These are phyloP conservation scores for Pseudonectria foliicola DNA, from an alignment of 2,329 filamentous ascomycete genomes.

Conservation along the genomic window DNA sequence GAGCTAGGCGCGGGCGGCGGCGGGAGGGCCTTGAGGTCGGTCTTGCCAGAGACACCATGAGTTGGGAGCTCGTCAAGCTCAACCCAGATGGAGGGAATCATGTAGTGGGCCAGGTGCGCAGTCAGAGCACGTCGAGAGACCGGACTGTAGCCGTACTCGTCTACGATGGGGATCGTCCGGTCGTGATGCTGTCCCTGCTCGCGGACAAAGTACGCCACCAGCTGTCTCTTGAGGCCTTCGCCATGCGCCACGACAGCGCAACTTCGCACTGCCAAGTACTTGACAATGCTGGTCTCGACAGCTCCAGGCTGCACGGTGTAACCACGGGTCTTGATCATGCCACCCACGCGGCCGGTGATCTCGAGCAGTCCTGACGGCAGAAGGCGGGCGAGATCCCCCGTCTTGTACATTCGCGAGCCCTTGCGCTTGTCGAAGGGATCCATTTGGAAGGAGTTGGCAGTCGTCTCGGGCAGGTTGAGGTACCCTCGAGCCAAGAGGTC, in stretches of 20 bases:
- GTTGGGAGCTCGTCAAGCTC: conserved; percentile 65
- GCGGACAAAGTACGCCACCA: conserved; percentile 69
- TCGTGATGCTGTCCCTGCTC: conserved; percentile 53
- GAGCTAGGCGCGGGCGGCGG: conserved; percentile 50
- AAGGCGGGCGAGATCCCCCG: conserved; percentile 63
- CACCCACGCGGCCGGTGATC: conserved; percentile 68
- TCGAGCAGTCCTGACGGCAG: conserved; percentile 63
- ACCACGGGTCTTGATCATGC: conserved; percentile 75
- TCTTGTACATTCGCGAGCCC: conserved; percentile 65
- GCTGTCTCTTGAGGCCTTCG: conserved; percentile 66
- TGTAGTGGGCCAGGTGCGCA: conserved; percentile 67
- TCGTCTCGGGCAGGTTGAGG: conserved; percentile 71
- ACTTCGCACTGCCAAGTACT: conserved; percentile 61
- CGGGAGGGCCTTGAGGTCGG: conserved; percentile 65
- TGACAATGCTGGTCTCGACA: conserved; percentile 65
- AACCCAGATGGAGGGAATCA: conserved; percentile 76
- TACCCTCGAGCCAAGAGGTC: conserved; percentile 67
- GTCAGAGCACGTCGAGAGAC: conserved; percentile 58
- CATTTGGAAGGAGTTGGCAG: conserved; percentile 61
- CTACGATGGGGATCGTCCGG: conserved; percentile 57
- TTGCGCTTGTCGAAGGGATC: conserved; percentile 55
- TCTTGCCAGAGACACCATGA: conserved; percentile 72
- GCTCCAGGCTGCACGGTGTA: conserved; percentile 73
- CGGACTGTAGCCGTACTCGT: conserved; percentile 65
- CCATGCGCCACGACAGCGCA: conserved; percentile 69